phyloP scores from a whole-genome alignment of 306 rosid genomes.

The apple (Malus domestica) region DNA sequence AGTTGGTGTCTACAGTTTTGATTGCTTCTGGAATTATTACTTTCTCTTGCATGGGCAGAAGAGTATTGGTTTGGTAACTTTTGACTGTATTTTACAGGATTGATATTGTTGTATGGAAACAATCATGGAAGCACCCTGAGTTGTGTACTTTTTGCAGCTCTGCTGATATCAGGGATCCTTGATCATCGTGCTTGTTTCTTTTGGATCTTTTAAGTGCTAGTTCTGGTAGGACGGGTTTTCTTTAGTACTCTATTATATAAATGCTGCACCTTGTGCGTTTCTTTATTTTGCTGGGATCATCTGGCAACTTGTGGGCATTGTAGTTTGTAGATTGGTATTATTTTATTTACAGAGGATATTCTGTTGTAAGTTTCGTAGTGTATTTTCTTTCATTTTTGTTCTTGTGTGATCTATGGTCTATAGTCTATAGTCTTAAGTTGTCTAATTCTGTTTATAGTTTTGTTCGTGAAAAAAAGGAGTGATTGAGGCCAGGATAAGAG shows the following conservation, averaged over 20 bases:
- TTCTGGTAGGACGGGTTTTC: constrained; percentile 56
- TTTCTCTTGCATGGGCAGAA: not conserved
- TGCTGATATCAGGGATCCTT: constrained; percentile 25
- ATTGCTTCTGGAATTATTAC: not conserved
- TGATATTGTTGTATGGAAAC: constrained; percentile 18
- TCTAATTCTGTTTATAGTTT: constrained; percentile 41
- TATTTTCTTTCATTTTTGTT: not conserved
- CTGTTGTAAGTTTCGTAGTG: constrained; percentile 2
- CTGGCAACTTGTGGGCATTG: constrained; percentile 25
- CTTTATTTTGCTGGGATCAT: constrained; percentile 10
- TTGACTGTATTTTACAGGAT: constrained; percentile 27
- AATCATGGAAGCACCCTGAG: constrained; percentile 12
- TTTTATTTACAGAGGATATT: constrained; percentile 8
- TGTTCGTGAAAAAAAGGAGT: constrained; percentile 49
- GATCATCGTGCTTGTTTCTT: constrained; percentile 33
- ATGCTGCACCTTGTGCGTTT: constrained; percentile 29
- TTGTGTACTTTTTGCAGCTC: constrained; percentile 33
- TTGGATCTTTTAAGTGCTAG: constrained; percentile 41
- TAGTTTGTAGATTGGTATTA: constrained; percentile 28
- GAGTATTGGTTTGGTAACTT: not conserved
- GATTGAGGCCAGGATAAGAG: constrained; percentile 51
- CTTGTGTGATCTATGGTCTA: not conserved
- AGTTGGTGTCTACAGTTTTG: constrained; percentile 20
- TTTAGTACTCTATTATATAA: constrained; percentile 32
- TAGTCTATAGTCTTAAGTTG: constrained; percentile 4